A percentile compares a stretch with the other conserved stretches of the same genome.
Evolutionary conservation across 768 basidiomycete genomes (phyloP).

Genomic region (Lentinula edodes): DNA sequence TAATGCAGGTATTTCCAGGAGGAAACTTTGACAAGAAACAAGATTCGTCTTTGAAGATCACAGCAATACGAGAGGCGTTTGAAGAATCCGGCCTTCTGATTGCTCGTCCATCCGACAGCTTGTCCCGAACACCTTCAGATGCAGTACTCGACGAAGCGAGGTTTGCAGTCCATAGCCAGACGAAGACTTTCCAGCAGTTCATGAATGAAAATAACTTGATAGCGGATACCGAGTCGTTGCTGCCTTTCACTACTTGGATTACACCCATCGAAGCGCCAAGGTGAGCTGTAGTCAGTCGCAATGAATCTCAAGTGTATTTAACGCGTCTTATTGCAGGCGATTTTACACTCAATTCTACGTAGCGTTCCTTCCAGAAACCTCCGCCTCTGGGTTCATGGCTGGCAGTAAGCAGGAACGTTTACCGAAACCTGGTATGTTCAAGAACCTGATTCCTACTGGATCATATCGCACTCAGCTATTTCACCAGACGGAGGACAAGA

Average conservation of each 20-base stretch:
- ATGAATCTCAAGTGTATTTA: conserved; percentile 2
- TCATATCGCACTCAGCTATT: background rate
- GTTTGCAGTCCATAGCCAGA: conserved; percentile 48
- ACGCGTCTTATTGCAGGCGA: conserved; percentile 36
- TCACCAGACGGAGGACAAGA: conserved; percentile 57
- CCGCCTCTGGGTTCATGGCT: conserved; percentile 43
- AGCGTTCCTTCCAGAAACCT: conserved; percentile 44
- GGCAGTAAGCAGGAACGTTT: conserved; percentile 52
- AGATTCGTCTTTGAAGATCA: conserved; percentile 50
- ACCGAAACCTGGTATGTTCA: conserved; percentile 46
- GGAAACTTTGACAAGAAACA: conserved; percentile 62
- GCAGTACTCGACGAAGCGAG: conserved; percentile 47
- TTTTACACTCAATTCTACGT: conserved; percentile 72
- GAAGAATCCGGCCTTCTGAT: conserved; percentile 70
- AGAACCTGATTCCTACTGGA: background rate
- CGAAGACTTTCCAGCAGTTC: conserved; percentile 46
- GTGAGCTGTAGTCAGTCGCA: conserved; percentile 25
- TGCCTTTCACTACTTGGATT: conserved; percentile 75
- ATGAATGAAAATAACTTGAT: conserved; percentile 38
- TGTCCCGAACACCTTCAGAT: conserved; percentile 18
- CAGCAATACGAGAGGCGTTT: conserved; percentile 73
- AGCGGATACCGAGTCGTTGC: conserved; percentile 38
- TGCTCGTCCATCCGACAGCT: conserved; percentile 30
- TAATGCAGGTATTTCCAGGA: conserved; percentile 65
- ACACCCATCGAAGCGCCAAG: conserved; percentile 53